Base-by-base conservation (phyloP, 1,284 basidiomycete species). In the Cutaneotrichosporon dermatis region DNA sequence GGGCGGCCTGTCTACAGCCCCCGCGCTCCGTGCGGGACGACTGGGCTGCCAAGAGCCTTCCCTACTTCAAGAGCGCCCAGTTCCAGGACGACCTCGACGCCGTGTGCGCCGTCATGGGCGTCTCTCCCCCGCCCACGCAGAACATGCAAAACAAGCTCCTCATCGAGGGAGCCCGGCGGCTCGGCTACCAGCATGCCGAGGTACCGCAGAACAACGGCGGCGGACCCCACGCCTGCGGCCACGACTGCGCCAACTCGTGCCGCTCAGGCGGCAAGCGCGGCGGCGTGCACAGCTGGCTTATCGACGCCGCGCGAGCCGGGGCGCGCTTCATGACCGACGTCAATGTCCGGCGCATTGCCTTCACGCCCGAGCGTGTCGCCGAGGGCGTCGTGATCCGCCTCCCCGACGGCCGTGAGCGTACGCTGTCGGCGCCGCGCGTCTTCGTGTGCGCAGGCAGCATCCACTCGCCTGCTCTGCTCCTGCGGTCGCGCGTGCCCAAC, bases 401-500 rank as follows among this genome's bases (percentile, higher is more conserved):
- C 51, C n/a, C 46, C 25, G 75, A 73, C 15, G 62, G 11, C 7
- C 12, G 66, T 34, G 70, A 55, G 54, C 34, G 73, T 35, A 63
- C 73, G 33, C 61, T 80, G 46, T 61, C 65, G 1, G 78, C 78
- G 6, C 63, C 70, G 16, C 74, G 71, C 2, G 76, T 80, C 3
- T 71, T 81, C 37, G 69, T 78, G 48, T 71, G 74, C 10, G 73
- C 71, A 0, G 81, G 81, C 8, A 74, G 76, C 10, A 61, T 81
- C 53, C 73, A 81, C 62, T 77, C 77, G 4, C 81, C 81, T 0
- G 80, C 79, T 0, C 61, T 82, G 51, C 70, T 82, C 6, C 71
- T 79, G 25, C 75, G 79, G 37, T 76, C 74, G 42, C 75, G 75
- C 13, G 65, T 82, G 35, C 68, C 65, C 66, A 80, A 80, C 70